phyloP scores from a whole-genome alignment of 257 asterid genomes.

The Solanum chiquidenum region DNA sequence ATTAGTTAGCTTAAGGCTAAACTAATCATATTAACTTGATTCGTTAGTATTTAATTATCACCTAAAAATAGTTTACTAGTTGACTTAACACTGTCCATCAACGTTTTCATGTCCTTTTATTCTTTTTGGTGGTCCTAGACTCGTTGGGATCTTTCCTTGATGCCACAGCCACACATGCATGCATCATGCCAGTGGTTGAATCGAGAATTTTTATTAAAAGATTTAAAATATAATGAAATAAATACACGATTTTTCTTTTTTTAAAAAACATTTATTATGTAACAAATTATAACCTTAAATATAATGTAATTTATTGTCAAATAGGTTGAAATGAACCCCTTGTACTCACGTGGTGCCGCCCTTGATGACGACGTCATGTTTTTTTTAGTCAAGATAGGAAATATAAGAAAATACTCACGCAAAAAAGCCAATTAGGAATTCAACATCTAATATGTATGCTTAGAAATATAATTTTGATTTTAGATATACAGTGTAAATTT shows the following conservation, averaged over 20 bases:
- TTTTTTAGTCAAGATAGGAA: not conserved
- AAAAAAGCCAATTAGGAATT: not conserved
- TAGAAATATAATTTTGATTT: not conserved
- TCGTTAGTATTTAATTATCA: not conserved
- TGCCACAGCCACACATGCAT: not conserved
- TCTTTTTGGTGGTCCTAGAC: not conserved
- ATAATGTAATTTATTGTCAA: not conserved
- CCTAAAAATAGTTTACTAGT: not conserved
- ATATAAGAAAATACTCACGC: not conserved
- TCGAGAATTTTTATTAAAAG: not conserved
- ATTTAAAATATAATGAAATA: not conserved
- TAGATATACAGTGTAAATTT: not conserved
- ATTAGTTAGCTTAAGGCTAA: not conserved
- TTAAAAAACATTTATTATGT: not conserved
- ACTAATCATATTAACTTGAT: slow-evolving; percentile 1
- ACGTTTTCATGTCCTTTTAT: not conserved
- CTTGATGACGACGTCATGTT: not conserved
- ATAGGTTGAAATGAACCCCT: not conserved
- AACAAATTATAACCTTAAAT: not conserved
- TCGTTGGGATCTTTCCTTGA: not conserved
- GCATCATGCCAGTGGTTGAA: not conserved
- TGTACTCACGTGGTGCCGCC: not conserved
- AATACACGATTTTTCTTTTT: not conserved
- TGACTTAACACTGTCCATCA: not conserved
- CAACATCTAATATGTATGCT: not conserved